phyloP scores from a whole-genome alignment of 75 land plant genomes.

The Larix kaempferi region DNA sequence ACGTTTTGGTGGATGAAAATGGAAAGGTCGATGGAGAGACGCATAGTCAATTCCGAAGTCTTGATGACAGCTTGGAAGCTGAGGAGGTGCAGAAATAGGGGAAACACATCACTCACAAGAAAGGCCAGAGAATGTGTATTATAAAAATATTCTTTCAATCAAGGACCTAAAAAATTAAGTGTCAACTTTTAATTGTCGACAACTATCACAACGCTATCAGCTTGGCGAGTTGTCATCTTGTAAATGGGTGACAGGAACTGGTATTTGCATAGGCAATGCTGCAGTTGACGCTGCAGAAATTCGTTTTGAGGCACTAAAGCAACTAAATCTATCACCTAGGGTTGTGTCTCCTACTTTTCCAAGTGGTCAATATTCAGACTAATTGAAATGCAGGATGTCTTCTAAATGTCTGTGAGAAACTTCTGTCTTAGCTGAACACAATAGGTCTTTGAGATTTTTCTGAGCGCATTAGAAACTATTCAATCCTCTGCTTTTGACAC shows the following conservation, averaged over 20 bases:
- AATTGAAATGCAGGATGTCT: background rate
- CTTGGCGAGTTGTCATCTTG: slow-evolving; percentile 20
- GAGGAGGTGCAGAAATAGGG: background rate
- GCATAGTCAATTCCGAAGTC: background rate
- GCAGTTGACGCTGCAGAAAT: slow-evolving; percentile 24
- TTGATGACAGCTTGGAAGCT: background rate
- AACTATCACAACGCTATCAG: background rate
- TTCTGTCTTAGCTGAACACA: background rate
- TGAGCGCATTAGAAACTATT: background rate
- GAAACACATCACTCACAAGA: background rate
- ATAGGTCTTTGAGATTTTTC: background rate
- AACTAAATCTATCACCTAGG: slow-evolving; percentile 36
- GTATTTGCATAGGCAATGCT: slow-evolving; percentile 21
- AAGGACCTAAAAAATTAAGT: slow-evolving; percentile 7
- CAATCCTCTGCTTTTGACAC: background rate
- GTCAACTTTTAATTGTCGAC: background rate
- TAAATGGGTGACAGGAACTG: slow-evolving; percentile 25
- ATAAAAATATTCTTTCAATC: slow-evolving; percentile 8
- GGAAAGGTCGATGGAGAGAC: background rate
- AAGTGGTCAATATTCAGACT: background rate
- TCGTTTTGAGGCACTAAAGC: slow-evolving; percentile 27
- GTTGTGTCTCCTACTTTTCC: background rate
- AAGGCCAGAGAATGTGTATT: background rate
- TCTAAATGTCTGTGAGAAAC: background rate
- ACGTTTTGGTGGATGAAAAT: background rate